These are phyloP conservation scores for Striga hermonthica DNA, from an alignment of 305 asterid species.

Conservation along the genomic window DNA sequence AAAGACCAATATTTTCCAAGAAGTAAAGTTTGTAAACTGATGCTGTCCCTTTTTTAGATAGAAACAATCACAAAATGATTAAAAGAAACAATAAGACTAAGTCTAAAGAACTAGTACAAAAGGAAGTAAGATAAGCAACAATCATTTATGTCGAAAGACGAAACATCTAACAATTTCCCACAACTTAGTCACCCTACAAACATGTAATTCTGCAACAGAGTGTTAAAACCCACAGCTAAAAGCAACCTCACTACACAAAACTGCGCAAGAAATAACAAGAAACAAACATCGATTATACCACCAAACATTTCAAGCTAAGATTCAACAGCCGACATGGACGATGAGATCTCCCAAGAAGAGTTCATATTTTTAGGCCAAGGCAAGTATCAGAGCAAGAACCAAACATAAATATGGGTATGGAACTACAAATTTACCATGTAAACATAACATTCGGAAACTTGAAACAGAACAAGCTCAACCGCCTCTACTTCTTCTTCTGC, in stretches of 20 bases:
- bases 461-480: conserved; percentile 60
- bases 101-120: not conserved
- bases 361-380: not conserved
- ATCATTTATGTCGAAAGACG: conserved; percentile 6
- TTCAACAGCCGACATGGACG: conserved; percentile 12
- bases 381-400: conserved; percentile 22
- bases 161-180: not conserved
- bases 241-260: conserved; percentile 3
- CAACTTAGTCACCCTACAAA: not conserved
- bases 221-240: conserved; percentile 1
- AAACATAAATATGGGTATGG: conserved; percentile 2
- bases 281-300: conserved; percentile 6
- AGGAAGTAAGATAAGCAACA: conserved; percentile 5
- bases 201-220: too few species aligned
- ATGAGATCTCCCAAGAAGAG: not conserved
- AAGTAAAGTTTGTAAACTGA: too few species aligned
- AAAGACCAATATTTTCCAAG: too few species aligned
- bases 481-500: conserved; percentile 47
- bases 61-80: too few species aligned
- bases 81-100: not conserved
- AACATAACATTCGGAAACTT: conserved; percentile 77
- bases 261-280: not conserved
- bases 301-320: conserved; percentile 13
- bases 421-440: conserved; percentile 51
- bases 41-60: too few species aligned